Evolutionary conservation across 306 rosid genomes (phyloP), one percentile per base, ranked within the genome.

Genomic region (Acacia confusa): DNA sequence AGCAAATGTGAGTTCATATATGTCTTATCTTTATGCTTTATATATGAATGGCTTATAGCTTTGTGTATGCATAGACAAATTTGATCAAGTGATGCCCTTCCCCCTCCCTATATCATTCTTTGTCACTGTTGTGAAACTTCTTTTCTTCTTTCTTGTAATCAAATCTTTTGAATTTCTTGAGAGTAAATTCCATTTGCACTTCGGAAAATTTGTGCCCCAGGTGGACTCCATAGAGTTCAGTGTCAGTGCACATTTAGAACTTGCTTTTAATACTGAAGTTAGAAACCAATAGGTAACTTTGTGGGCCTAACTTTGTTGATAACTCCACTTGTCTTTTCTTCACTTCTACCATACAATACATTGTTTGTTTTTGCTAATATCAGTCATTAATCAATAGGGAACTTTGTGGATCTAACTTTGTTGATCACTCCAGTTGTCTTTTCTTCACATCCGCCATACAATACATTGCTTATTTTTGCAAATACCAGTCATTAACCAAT

Each of bases 1-100:
- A 91, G 82, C 98, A 93, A 83, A 89, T 96, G 99, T 96, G 87
- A 89, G 99, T 87, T 77, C 80, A 30, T 77, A 61, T 82, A 53
- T 85, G 11, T 48, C 79, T 58, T 45, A 82, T 72, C 40, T 75
- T 74, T 61, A n/a, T 40, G 64, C 36, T 63, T 63, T 38, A 25
- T 76, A 76, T 78, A 50, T 47, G 45, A 50, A 71, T 63, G 53
- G 76, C 28, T n/a, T 55, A 70, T 48, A 47, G 82, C 24, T n/a
- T 69, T 47, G 24, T 72, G 52, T 48, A 34, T 47, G 17, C 24
- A 24, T 74, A 30, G 28, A 61, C 32, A 19, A 66, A 43, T 17
- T 38, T 50, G 5, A 14, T 20, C 75, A 13, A 74, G 48, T 80
- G 55, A 63, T 72, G 67, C 36, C 19, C 19, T 60, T 60, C 45